These are phyloP conservation scores for Ceratocystis ficicola DNA, from an alignment of 2,329 filamentous ascomycete species.

Conservation along the genomic window DNA sequence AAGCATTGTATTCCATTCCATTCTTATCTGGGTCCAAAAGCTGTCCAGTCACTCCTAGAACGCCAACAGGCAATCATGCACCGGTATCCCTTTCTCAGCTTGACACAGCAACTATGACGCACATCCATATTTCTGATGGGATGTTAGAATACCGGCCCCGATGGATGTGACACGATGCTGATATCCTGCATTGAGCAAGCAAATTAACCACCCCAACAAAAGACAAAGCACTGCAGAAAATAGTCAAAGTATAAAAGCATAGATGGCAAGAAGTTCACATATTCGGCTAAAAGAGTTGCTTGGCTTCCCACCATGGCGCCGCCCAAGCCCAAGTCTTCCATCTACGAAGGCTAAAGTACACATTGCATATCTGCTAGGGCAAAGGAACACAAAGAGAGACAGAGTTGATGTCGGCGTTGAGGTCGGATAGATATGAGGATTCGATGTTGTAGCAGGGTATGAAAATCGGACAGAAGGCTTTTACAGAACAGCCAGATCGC, in stretches of 20 bases:
- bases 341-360: constrained; percentile 48
- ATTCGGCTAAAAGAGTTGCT: constrained; percentile 15
- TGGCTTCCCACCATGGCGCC: constrained; percentile 18
- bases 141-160: background rate
- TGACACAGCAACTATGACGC: background rate
- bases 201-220: background rate
- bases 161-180: background rate
- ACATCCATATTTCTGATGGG: no score
- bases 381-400: constrained; percentile 29
- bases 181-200: background rate
- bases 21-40: no score
- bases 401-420: constrained; percentile 9
- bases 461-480: constrained; percentile 28
- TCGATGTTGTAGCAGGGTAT: constrained; percentile 6
- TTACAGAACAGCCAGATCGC: constrained; percentile 91
- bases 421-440: constrained; percentile 1
- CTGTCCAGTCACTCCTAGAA: background rate
- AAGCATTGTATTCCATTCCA: background rate
- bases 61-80: background rate
- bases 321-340: constrained; percentile 37
- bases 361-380: constrained; percentile 28
- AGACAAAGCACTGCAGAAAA: background rate
- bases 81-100: background rate
- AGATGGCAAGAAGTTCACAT: constrained; percentile 13
- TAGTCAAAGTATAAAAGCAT: background rate